A percentile compares a stretch with the other conserved stretches of the same genome.
These are phyloP conservation scores for Daedaleopsis sinensis DNA, from an alignment of 768 basidiomycete species.

Conservation along the genomic window DNA sequence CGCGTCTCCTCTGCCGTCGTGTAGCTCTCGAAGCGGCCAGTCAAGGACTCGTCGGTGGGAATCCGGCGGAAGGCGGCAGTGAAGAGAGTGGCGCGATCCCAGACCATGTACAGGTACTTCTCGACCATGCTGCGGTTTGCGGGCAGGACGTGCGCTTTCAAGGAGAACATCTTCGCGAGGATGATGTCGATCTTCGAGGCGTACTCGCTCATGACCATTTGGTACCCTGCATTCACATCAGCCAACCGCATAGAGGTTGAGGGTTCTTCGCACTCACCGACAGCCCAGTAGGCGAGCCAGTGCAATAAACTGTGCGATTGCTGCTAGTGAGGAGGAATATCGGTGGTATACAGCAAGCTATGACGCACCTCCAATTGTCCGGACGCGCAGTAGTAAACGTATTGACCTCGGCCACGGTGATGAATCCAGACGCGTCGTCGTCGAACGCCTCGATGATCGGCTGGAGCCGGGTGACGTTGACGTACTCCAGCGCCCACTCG, in stretches of 20 bases:
- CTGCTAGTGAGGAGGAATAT: background rate
- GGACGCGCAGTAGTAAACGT: conserved; percentile 35
- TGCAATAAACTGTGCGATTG: conserved; percentile 26
- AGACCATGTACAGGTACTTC: conserved; percentile 28
- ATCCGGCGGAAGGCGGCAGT: conserved; percentile 19
- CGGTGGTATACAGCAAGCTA: too few species aligned
- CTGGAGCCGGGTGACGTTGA: conserved; percentile 36
- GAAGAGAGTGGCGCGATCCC: conserved; percentile 9
- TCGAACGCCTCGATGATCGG: conserved; percentile 42
- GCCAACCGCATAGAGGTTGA: background rate
- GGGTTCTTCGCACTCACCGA: conserved; percentile 25
- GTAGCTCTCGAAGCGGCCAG: conserved; percentile 30
- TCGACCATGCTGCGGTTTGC: conserved; percentile 29
- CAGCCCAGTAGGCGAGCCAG: conserved; percentile 40
- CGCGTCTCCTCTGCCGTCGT: conserved; percentile 30
- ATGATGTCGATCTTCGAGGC: conserved; percentile 16
- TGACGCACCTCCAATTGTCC: conserved; percentile 34
- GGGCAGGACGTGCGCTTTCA: conserved; percentile 12
- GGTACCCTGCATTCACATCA: conserved; percentile 21
- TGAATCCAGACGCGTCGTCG: conserved; percentile 42
- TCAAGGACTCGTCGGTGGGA: conserved; percentile 25
- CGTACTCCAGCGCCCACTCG: conserved; percentile 36
- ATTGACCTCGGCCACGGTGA: conserved; percentile 39
- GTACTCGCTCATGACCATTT: conserved; percentile 21
- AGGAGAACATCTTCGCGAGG: conserved; percentile 20